Base-by-base conservation (phyloP, 352 stramenopile genomes). In the Globisporangium apiculatum region DNA sequence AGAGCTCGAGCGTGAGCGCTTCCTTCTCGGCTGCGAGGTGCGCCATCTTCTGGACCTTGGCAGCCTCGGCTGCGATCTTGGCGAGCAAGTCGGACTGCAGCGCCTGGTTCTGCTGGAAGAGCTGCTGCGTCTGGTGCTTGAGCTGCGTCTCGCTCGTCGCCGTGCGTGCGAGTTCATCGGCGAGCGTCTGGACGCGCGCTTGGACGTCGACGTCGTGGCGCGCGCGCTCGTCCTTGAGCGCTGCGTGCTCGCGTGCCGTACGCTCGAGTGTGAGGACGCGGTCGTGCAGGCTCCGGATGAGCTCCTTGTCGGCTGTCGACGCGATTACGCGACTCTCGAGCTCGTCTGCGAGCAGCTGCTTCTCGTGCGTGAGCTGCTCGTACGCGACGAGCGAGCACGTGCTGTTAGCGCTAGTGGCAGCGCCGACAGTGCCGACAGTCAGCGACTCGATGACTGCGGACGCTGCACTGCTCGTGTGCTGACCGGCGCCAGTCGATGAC, bases 51-150 rank as follows among this genome's bases (percentile, higher is more conserved):
- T 87, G 76, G 58, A 87, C 86, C 40, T 86, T 86, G 52, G 65
- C 71, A 7, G 74, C 82, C 58, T 87, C 79, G 6, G 68, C 67
- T 12, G 74, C 76, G 18, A 89, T 87, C 56, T 87, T 87, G 42
- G 87, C 76, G 3, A 89, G 64, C 37, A 87, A 57, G 53, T 89
- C 79, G n/a, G 70, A 59, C 46, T 89, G 74, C 3, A 89, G 58
- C 4, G 79, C 69, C 48, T 84, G 79, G 18, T 89, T 89, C 51
- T 87, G 79, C 50, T 89, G 72, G 49, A 87, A 80, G 17, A 89
- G 71, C 52, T 87, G 74, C 38, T 80, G 76, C 9, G 73, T 87
- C 59, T 89, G 79, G 14, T 86, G 64, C 55, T 89, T 86, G 45
- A 89, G 61, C 45, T 89, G 76, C 55, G 84, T 74, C 57, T 89